Evolutionary conservation across 2,329 filamentous ascomycete genomes (phyloP), one percentile per base, ranked within the genome.

Genomic region (Ceratocystis papillata): DNA sequence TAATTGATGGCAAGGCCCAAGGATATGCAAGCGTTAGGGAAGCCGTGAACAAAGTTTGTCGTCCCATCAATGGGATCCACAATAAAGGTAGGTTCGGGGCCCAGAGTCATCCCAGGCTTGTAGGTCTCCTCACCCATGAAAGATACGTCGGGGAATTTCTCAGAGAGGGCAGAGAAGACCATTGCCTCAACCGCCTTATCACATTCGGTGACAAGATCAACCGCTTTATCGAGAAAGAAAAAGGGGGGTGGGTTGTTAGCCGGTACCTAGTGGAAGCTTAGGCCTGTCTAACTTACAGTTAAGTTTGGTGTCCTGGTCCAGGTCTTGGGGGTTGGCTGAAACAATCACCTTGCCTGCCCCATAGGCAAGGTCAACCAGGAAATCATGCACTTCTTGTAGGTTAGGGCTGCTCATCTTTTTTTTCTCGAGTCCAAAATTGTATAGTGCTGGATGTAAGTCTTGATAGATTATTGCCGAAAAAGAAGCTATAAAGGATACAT

Each of bases 1-100:
- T 81, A 81, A 71, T 81, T 76, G 68, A 90, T 75, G 55, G 86
- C 81, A 67, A 93, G 80, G 59, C 88, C 89, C 44, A 93, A 83
- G 10, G 87, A 90, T 76, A 92, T 86, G 76, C 85, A 89, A 69
- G 89, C 87, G 71, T 84, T 81, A 3, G 87, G 87, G 75, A 89
- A 87, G 22, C 81, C 82, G 76, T 92, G 89, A 60, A 92, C 82
- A 72, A 93, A 91, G 79, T 92, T 92, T 63, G 87, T 90, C 5
- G 84, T 91, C 72, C 87, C 89, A 76, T 93, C 89, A 71, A 93
- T 91, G 57, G 89, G 89, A 73, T 93, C 89, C 70, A 89, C 86
- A 72, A 92, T 82, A 76, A 92, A 92, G 55, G 89, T 93, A 1
- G 89, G 88, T 17, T 80, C 80, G 37, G 79, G 74, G 0, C 84